Evolutionary conservation across 257 asterid genomes (phyloP).

Genomic region (Apocynum venetum): DNA sequence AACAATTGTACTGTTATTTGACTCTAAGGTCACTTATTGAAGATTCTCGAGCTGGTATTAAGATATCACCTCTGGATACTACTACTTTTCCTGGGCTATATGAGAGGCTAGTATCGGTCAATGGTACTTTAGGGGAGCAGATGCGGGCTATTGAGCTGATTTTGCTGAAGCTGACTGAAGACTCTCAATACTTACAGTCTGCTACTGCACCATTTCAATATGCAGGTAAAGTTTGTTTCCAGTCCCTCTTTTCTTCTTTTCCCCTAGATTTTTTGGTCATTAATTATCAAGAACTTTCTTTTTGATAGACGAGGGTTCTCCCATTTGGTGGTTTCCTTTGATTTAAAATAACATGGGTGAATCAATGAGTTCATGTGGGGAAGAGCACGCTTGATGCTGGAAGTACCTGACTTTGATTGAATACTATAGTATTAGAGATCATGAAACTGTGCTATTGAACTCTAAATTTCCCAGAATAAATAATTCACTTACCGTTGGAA

Average conservation of each 20-base stretch:
- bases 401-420: constrained; percentile 1
- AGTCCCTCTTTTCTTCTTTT: background rate
- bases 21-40: constrained; percentile 28
- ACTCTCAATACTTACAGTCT: constrained; percentile 16
- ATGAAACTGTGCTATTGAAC: background rate
- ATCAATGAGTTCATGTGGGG: background rate
- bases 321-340: background rate
- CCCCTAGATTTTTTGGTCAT: background rate
- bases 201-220: constrained; percentile 9
- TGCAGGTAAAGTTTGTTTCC: constrained; percentile 6
- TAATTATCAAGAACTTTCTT: background rate
- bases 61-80: constrained; percentile 19
- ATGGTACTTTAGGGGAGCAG: constrained; percentile 23
- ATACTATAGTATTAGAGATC: background rate
- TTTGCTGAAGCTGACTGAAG: constrained; percentile 16
- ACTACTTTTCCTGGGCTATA: constrained; percentile 15
- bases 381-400: background rate
- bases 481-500: background rate
- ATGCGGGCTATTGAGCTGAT: constrained; percentile 23
- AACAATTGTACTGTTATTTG: background rate
- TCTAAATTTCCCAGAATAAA: background rate
- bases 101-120: constrained; percentile 18
- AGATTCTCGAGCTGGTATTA: constrained; percentile 23
- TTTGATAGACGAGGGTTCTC: background rate
- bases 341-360: background rate